These are phyloP conservation scores for Gymnopilus dilepis DNA, from an alignment of 768 basidiomycete species.

Conservation along the genomic window DNA sequence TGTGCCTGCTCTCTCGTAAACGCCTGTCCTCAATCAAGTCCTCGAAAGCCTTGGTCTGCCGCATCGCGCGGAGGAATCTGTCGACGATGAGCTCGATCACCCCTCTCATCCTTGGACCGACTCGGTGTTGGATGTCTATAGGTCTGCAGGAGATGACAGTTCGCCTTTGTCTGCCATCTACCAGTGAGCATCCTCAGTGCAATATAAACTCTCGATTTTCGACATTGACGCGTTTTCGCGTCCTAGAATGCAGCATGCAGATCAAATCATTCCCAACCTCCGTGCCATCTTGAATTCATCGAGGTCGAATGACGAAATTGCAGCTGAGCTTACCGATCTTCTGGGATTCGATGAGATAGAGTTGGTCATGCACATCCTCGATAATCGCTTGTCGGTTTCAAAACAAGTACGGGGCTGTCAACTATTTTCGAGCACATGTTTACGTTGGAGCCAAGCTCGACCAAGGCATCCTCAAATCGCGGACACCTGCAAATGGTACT, in stretches of 20 bases:
- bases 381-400: slow-evolving; percentile 53
- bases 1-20: not conserved
- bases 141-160: not conserved
- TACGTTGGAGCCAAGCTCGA: slow-evolving; percentile 21
- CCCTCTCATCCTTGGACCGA: slow-evolving; percentile 15
- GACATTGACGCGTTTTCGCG: not conserved
- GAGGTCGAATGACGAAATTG: slow-evolving; percentile 71
- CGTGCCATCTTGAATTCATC: slow-evolving; percentile 49
- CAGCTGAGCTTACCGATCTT: slow-evolving; percentile 77
- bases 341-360: slow-evolving; percentile 88
- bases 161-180: slow-evolving; percentile 14
- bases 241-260: slow-evolving; percentile 19
- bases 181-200: slow-evolving; percentile 15
- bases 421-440: slow-evolving; percentile 5
- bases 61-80: not conserved
- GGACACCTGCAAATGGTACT: not conserved
- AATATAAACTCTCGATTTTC: not conserved
- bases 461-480: not conserved
- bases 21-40: not conserved
- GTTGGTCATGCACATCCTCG: slow-evolving; percentile 71
- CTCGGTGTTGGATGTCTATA: slow-evolving; percentile 20
- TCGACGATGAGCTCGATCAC: slow-evolving; percentile 16
- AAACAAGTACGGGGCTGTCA: slow-evolving; percentile 47
- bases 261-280: slow-evolving; percentile 17
- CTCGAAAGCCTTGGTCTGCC: slow-evolving; percentile 1